Percentiles rank a stretch among this genome's conserved stretches.
phyloP scores from a whole-genome alignment of 1,139 yeast species.

The Casaregolazyma lundiana region DNA sequence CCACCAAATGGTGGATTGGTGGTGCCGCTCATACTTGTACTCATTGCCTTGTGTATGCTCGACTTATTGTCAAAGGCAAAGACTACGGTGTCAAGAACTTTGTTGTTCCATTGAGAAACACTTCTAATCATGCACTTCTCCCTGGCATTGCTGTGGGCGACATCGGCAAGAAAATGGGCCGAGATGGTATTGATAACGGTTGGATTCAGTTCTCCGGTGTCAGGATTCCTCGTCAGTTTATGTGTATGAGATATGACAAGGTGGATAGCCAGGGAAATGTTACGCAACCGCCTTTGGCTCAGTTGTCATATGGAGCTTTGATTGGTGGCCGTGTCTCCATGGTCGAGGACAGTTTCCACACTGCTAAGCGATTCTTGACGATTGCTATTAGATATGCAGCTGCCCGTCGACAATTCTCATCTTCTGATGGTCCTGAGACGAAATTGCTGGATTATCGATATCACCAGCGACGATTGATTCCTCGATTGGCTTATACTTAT shows the following conservation, averaged over 20 bases:
- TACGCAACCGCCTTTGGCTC: slow-evolving; percentile 68
- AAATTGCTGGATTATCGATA: slow-evolving; percentile 70
- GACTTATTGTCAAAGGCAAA: slow-evolving; percentile 72
- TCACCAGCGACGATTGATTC: slow-evolving; percentile 82
- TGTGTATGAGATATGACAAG: slow-evolving; percentile 77
- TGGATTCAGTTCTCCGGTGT: slow-evolving; percentile 89
- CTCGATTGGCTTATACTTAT: slow-evolving; percentile 74
- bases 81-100: slow-evolving; percentile 90
- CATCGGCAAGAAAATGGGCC: slow-evolving; percentile 91
- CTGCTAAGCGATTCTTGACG: slow-evolving; percentile 73
- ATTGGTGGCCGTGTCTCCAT: slow-evolving; percentile 85
- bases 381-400: slow-evolving; percentile 86
- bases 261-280: slow-evolving; percentile 69
- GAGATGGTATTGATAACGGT: slow-evolving; percentile 74
- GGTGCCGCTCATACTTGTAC: slow-evolving; percentile 96
- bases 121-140: slow-evolving; percentile 55
- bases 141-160: slow-evolving; percentile 87
- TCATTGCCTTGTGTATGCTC: slow-evolving; percentile 75
- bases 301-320: slow-evolving; percentile 80
- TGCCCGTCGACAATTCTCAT: slow-evolving; percentile 78
- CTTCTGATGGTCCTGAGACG: slow-evolving; percentile 36
- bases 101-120: slow-evolving; percentile 82
- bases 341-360: slow-evolving; percentile 81
- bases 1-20: slow-evolving; percentile 98
- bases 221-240: slow-evolving; percentile 73